Evolutionary conservation across 2,329 filamentous ascomycete genomes (phyloP).

Genomic region (Claviceps maximensis): DNA sequence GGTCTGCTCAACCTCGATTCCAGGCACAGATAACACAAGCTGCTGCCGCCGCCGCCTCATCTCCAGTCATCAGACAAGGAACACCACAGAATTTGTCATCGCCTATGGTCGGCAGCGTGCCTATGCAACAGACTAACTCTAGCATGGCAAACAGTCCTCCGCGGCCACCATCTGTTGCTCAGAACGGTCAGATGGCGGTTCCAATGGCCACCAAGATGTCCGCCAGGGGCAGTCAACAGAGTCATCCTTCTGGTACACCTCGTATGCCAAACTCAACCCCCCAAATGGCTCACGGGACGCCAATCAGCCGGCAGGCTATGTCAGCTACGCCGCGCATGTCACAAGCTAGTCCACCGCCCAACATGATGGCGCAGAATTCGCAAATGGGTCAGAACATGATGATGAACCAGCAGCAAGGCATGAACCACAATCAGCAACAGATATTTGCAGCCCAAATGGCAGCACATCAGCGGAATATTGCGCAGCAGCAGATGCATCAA

Average conservation of each 20-base stretch:
- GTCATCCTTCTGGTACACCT: conserved; percentile 49
- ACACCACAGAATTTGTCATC: conserved; percentile 54
- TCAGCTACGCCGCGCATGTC: conserved; percentile 47
- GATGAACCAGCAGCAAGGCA: conserved; percentile 36
- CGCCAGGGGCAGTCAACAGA: conserved; percentile 51
- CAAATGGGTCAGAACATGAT: conserved; percentile 40
- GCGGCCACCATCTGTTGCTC: conserved; percentile 52
- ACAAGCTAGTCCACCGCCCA: conserved; percentile 48
- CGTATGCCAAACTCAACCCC: conserved; percentile 49
- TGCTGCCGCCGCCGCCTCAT: conserved; percentile 37
- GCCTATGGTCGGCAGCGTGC: conserved; percentile 46
- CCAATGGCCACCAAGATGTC: conserved; percentile 52
- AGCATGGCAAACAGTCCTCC: conserved; percentile 57
- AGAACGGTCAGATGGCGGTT: conserved; percentile 43
- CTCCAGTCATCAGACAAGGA: conserved; percentile 51
- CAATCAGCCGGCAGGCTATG: conserved; percentile 38
- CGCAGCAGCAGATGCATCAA: conserved; percentile 31
- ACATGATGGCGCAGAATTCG: conserved; percentile 43
- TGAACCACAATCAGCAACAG: conserved; percentile 25
- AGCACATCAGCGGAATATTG: conserved; percentile 32
- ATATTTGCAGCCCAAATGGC: conserved; percentile 32
- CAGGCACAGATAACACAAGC: conserved; percentile 46
- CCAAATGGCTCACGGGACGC: conserved; percentile 46
- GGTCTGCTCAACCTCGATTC: conserved; percentile 32
- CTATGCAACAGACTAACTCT: conserved; percentile 53